Evolutionary conservation across 2,329 filamentous ascomycete genomes (phyloP).

Genomic region (Clonostachys rosea): DNA sequence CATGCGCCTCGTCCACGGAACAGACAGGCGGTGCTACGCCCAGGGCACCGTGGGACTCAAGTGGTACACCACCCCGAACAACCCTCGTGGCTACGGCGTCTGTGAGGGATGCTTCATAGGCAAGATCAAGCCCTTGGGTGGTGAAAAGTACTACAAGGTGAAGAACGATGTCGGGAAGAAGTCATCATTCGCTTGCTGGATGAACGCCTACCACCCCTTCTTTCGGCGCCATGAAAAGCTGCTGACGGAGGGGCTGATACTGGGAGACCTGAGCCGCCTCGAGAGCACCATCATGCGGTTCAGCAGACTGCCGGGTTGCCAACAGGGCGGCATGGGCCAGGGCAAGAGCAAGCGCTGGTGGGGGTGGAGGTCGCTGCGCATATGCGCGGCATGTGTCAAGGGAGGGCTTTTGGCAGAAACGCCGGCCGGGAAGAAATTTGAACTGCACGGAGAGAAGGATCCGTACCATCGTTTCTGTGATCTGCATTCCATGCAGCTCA

Average conservation of each 20-base stretch:
- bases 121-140: conserved; percentile 2
- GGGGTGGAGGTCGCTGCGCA: conserved; percentile 2
- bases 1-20: conserved; percentile 2
- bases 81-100: conserved; percentile 1
- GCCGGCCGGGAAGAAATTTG: conserved; percentile 2
- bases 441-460: conserved; percentile 3
- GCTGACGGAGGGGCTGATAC: background rate
- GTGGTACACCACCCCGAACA: conserved; percentile 2
- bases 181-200: conserved; percentile 1
- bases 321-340: conserved; percentile 3
- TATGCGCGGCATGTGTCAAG: conserved; percentile 2
- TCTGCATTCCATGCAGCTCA: conserved; percentile 2
- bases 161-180: conserved; percentile 1
- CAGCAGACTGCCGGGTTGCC: background rate
- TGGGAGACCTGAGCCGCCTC: conserved; percentile 1
- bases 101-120: conserved; percentile 1
- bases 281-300: background rate
- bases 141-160: background rate
- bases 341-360: conserved; percentile 4
- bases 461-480: conserved; percentile 1
- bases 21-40: conserved; percentile 2
- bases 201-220: conserved; percentile 3
- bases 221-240: conserved; percentile 1
- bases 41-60: conserved; percentile 2
- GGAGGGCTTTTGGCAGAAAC: conserved; percentile 2